Evolutionary conservation across 371 early-diverging fungal genomes (phyloP), one percentile per base, ranked within the genome.

Genomic region (Mucor circinelloides): DNA sequence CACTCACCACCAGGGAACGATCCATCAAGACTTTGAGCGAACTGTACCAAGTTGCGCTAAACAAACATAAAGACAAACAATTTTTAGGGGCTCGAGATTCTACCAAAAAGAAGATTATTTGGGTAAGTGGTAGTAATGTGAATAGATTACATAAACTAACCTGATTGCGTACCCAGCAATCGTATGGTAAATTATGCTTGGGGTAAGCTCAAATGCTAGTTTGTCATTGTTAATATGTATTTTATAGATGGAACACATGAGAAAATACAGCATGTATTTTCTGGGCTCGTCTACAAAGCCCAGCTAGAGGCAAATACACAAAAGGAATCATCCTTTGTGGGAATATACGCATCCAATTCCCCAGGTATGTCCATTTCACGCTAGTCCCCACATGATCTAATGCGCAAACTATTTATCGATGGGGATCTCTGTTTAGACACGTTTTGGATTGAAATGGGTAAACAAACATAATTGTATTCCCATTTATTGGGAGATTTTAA

Each of bases 281-380:
- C 32, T 5, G 68, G 68, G 17, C 42, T 67, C n/a, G 21, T 67
- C 3, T 23, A 42, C 9, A 48, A 50, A 52, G 72, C 77, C 17
- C 61, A 69, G 15, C 17, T 82, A 0, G 67, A 66, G 19, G 71
- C 82, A 25, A 74, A 71, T 50, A 67, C 78, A 17, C 73, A 74
- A 31, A 70, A 62, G 1, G 70, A 56, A 27, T 28, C 44, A 21
- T 71, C 71, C 8, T 71, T 78, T 46, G 74, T 82, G 15, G 82
- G 82, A n/a, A 75, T 82, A 55, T 68, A 75, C 44, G 71, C 80
- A 4, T 73, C 78, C 9, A 71, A 71, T 58, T 79, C 74, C 3
- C 72, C 76, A 60, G 82, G 82, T 79, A 81, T 9, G 56, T 32
- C 25, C 4, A 48, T 48, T 48, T 48, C 17, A 40, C 17, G 40